Conservation (phyloP, 2,329 filamentous ascomycete genomes). For the Pseudopithomyces chartarum region DNA sequence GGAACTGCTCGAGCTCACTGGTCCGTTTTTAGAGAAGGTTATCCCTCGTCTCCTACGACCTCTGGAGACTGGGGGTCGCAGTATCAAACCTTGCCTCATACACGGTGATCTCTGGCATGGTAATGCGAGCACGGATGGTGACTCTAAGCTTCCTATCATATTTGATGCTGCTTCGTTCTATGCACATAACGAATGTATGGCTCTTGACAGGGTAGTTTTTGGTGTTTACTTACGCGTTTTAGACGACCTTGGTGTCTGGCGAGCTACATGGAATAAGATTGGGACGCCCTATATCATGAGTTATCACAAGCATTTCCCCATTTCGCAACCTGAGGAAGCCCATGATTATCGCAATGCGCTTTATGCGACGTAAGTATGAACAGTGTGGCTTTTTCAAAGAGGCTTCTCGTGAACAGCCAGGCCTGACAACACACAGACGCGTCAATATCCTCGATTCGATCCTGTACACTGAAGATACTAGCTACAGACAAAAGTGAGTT, state of each 20-base stretch:
- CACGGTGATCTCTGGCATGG: slow-evolving; percentile 42
- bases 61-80: slow-evolving; percentile 32
- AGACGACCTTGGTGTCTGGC: slow-evolving; percentile 12
- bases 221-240: not conserved
- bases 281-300: slow-evolving; percentile 8
- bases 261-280: slow-evolving; percentile 9
- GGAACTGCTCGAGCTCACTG: slow-evolving; percentile 7
- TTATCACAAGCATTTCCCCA: slow-evolving; percentile 10
- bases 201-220: not conserved
- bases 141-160: slow-evolving; percentile 2
- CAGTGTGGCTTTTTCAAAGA: not conserved
- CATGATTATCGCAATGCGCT: not conserved
- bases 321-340: slow-evolving; percentile 6
- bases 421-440: not conserved
- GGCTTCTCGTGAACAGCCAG: not conserved
- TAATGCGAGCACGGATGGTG: slow-evolving; percentile 18
- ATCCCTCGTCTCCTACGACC: slow-evolving; percentile 43
- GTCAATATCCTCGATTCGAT: not conserved
- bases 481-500: not conserved
- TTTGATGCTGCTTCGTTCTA: slow-evolving; percentile 15
- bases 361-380: not conserved
- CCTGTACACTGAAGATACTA: not conserved
- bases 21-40: slow-evolving; percentile 24
- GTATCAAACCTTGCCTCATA: slow-evolving; percentile 31
- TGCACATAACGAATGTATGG: slow-evolving; percentile 12